phyloP scores from a whole-genome alignment of 129 eudicot species.

The Tagetes erecta region DNA sequence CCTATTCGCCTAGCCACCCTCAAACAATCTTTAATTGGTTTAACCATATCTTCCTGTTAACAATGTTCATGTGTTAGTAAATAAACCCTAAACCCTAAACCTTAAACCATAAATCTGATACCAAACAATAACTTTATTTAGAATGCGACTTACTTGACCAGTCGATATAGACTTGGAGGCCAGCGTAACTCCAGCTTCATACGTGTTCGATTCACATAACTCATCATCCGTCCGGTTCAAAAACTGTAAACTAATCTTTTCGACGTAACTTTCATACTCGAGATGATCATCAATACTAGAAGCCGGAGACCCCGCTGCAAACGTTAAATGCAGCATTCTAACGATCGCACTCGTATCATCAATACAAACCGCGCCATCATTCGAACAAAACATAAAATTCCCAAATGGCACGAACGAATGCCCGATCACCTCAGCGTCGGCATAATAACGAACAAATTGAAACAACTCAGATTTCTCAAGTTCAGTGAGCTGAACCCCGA shows the following conservation, averaged over 20 bases:
- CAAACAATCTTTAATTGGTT: conserved; percentile 58
- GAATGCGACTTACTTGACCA: conserved; percentile 44
- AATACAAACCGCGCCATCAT: conserved; percentile 69
- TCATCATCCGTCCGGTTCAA: conserved; percentile 46
- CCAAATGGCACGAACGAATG: conserved; percentile 72
- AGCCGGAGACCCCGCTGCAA: conserved; percentile 48
- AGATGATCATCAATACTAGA: conserved; percentile 70
- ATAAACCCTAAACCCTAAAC: neutral
- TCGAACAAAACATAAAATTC: conserved; percentile 70
- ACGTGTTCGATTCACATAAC: conserved; percentile 53
- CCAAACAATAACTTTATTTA: neutral
- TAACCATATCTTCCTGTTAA: conserved; percentile 51
- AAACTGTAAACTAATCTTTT: conserved; percentile 48
- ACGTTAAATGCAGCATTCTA: conserved; percentile 56
- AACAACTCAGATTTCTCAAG: conserved; percentile 40
- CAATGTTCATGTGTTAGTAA: conserved; percentile 8
- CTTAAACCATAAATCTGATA: neutral
- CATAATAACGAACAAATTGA: conserved; percentile 32
- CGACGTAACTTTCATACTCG: conserved; percentile 54
- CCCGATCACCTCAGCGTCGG: conserved; percentile 23
- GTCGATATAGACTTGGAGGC: conserved; percentile 52
- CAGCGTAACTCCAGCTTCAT: conserved; percentile 71
- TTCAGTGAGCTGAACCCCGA: conserved; percentile 33
- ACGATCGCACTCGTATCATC: conserved; percentile 55
- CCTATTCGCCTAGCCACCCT: conserved; percentile 71